Percentiles rank a stretch among this genome's conserved stretches.
Evolutionary conservation across 495 filamentous ascomycete genomes (phyloP).

Genomic region (Penicillium pulvis): DNA sequence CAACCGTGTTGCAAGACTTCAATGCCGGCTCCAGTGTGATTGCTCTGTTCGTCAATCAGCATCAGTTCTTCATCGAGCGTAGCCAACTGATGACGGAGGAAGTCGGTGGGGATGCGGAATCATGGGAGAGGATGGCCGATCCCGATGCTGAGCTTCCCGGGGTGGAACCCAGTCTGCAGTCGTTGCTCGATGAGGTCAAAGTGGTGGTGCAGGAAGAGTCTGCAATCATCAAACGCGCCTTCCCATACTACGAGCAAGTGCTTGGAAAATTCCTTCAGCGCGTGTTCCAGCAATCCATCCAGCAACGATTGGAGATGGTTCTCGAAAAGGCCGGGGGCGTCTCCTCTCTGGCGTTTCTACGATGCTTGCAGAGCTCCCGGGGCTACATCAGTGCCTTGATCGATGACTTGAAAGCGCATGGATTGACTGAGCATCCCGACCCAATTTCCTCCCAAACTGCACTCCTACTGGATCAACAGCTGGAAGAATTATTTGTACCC

Average conservation of each 20-base stretch:
- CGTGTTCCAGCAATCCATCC: slow-evolving; percentile 96
- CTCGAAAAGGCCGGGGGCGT: slow-evolving; percentile 89
- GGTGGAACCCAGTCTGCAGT: slow-evolving; percentile 89
- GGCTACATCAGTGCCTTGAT: slow-evolving; percentile 81
- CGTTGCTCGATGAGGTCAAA: slow-evolving; percentile 88
- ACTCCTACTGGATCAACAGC: slow-evolving; percentile 86
- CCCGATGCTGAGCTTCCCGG: slow-evolving; percentile 89
- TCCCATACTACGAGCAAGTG: slow-evolving; percentile 94
- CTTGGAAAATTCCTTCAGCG: slow-evolving; percentile 88
- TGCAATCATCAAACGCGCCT: slow-evolving; percentile 90
- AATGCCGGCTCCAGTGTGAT: slow-evolving; percentile 93
- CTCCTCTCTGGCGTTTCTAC: slow-evolving; percentile 88
- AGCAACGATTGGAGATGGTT: slow-evolving; percentile 94
- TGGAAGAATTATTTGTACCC: slow-evolving; percentile 95
- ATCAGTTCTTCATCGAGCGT: slow-evolving; percentile 96
- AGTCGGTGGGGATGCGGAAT: slow-evolving; percentile 77
- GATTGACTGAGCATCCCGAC: slow-evolving; percentile 92
- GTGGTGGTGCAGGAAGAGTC: slow-evolving; percentile 97
- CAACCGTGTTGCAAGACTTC: slow-evolving; percentile 92
- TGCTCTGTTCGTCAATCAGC: slow-evolving; percentile 95
- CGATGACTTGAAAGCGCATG: slow-evolving; percentile 92
- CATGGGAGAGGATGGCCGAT: slow-evolving; percentile 89
- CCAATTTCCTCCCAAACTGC: slow-evolving; percentile 84
- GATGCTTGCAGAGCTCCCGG: slow-evolving; percentile 86
- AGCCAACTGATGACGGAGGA: slow-evolving; percentile 91